Percentiles rank a stretch among this genome's conserved stretches.
phyloP scores from a whole-genome alignment of 495 filamentous ascomycete species.

The Monascus purpureus region DNA sequence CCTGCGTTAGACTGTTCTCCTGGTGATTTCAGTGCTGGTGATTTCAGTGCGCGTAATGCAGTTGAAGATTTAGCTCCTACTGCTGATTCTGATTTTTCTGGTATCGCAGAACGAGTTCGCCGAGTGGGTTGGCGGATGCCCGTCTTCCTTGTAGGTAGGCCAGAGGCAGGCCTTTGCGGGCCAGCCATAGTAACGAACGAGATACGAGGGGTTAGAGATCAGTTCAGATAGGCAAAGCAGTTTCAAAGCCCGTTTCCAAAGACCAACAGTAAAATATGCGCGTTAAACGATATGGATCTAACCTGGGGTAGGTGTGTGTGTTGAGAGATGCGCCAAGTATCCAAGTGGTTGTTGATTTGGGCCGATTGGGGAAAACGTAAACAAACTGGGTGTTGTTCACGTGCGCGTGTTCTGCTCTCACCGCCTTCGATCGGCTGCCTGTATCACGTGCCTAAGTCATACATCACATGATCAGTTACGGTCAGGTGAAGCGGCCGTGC shows the following conservation, averaged over 20 bases:
- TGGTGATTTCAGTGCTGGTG: constrained; percentile 18
- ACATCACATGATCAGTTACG: too few species aligned
- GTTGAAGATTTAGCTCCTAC: constrained; percentile 34
- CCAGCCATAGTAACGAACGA: constrained; percentile 32
- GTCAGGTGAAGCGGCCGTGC: too few species aligned
- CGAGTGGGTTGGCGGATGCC: constrained; percentile 41
- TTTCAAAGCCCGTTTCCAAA: too few species aligned
- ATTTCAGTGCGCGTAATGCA: constrained; percentile 13
- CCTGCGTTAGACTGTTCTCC: constrained; percentile 28
- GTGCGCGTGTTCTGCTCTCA: constrained; percentile 5
- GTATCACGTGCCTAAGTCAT: constrained; percentile 32
- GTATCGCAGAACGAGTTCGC: constrained; percentile 21
- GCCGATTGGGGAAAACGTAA: constrained; percentile 28
- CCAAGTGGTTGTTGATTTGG: too few species aligned
- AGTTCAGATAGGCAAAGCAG: too few species aligned
- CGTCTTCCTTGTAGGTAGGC: constrained; percentile 36
- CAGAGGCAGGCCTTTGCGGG: constrained; percentile 37
- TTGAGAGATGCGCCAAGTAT: too few species aligned
- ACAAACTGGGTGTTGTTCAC: constrained; percentile 18
- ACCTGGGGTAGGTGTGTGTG: too few species aligned
- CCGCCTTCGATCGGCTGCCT: constrained; percentile 11
- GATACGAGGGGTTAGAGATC: background rate
- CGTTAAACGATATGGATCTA: too few species aligned
- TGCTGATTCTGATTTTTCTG: too few species aligned
- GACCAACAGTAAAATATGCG: too few species aligned